A percentile compares a stretch with the other conserved stretches of the same genome.
Conservation (phyloP, 257 asterid species). For the Avicennia marina region DNA sequence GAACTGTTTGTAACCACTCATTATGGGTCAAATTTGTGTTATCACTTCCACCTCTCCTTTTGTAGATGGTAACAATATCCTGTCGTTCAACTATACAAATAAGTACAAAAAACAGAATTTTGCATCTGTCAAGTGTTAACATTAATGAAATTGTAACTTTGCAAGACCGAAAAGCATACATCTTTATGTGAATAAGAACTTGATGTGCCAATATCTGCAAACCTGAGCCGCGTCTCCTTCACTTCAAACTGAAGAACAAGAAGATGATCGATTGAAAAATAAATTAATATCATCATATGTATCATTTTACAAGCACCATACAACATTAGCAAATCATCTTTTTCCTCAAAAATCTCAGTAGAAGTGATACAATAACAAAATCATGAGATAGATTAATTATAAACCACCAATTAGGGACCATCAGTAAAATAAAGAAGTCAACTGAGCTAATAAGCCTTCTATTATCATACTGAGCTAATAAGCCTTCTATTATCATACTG, state of each 20-base stretch:
- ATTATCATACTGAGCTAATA: no score
- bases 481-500: no score
- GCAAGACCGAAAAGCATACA: slow-evolving; percentile 33
- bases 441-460: no score
- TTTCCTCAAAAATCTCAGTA: no score
- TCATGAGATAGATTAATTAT: no score
- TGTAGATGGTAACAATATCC: slow-evolving; percentile 75
- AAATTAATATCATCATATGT: slow-evolving; percentile 10
- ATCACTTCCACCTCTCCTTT: slow-evolving; percentile 93
- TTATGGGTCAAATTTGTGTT: slow-evolving; percentile 54
- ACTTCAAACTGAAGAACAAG: slow-evolving; percentile 40
- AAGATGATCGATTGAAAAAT: neutral
- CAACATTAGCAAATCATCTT: no score
- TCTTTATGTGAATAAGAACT: slow-evolving; percentile 88
- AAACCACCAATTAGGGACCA: no score
- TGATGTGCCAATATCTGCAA: slow-evolving; percentile 72
- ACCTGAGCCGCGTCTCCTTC: slow-evolving; percentile 77
- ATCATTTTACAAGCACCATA: neutral
- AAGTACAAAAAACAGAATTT: slow-evolving; percentile 21
- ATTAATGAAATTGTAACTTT: slow-evolving; percentile 12
- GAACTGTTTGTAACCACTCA: slow-evolving; percentile 90
- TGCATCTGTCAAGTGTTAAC: no score
- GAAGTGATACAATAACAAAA: no score
- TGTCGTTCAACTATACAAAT: slow-evolving; percentile 33
- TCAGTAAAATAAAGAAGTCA: no score